Evolutionary conservation across 192 early-diverging fungal species (phyloP).

Genomic region (Coemansia sp.): DNA sequence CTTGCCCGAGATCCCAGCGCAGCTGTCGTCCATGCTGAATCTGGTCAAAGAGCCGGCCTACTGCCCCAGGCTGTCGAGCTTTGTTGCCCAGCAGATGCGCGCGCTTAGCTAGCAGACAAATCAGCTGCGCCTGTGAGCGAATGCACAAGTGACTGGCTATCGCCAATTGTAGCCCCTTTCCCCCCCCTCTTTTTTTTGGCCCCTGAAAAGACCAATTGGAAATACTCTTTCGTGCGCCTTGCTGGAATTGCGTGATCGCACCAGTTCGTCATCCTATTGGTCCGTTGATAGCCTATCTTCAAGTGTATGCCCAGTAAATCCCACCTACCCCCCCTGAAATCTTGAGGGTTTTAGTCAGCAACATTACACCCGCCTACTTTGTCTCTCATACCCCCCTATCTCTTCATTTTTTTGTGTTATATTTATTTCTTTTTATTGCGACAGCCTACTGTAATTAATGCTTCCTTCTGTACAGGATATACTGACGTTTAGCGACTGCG

Average conservation of each 20-base stretch:
- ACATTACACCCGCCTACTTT: not conserved
- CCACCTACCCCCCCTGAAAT: not conserved
- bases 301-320: not conserved
- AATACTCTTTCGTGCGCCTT: not conserved
- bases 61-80: slow-evolving; percentile 28
- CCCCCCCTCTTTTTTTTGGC: not conserved
- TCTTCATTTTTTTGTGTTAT: slow-evolving; percentile 16
- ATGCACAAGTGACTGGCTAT: not conserved
- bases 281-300: not conserved
- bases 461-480: slow-evolving; percentile 50
- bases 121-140: not conserved
- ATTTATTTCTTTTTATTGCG: not conserved
- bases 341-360: slow-evolving; percentile 2
- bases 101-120: not conserved
- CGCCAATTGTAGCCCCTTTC: not conserved
- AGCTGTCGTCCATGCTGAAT: slow-evolving; percentile 26
- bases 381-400: not conserved
- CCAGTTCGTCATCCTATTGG: not conserved
- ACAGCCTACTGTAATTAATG: slow-evolving; percentile 19
- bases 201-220: not conserved
- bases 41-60: slow-evolving; percentile 23
- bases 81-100: slow-evolving; percentile 14
- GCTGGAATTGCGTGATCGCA: slow-evolving; percentile 29
- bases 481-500: slow-evolving; percentile 35
- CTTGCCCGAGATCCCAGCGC: slow-evolving; percentile 33